Base-by-base conservation (phyloP, 2,329 filamentous ascomycete genomes). In the Blumeriella jaapii region DNA sequence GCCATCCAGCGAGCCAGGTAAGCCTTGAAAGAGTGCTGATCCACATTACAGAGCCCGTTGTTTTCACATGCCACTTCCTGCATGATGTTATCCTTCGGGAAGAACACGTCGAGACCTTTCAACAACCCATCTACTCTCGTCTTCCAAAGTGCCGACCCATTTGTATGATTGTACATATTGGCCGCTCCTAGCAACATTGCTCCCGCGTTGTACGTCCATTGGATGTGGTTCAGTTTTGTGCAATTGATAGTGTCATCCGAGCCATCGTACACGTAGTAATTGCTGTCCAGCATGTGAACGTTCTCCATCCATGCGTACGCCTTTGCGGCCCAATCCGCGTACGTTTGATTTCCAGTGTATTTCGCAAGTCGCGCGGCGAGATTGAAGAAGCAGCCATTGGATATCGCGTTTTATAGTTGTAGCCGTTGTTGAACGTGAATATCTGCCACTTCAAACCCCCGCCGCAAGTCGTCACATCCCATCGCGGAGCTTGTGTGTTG, bases 371-470 rank as follows among this genome's bases (percentile, higher is more conserved):
- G 73, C 1, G 82, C 74, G 10, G 66, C 71, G 9, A 77, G 58
- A 34, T 73, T 71, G 53, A 76, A 76, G 57, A 76, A 75, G 41
- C 69, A 71, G 1, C 69, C 72, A 45, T 75, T 71, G 0, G 71
- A 74, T 40, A 77, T 74, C 2, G 71, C 67, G 40, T 77, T 77
- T 77, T 91, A 67, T 89, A 86, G 49, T 79, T 69, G 59, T 78
- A 93, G 10, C 85, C 86, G 25, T 70, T 74, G 54, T 93, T 91
- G 64, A 82, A 86, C 1, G 71, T 67, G 54, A 82, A 89, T 30
- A 93, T 85, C 59, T 93, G 85, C 82, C 82, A 89, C 42, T 81
- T 71, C 32, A 91, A 57, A 5, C 84, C 85, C 25, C 84, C 84
- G n/a, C 65, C 67, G 48, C 84, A 93, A 33, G 71, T 61, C 1